A percentile compares a stretch with the other conserved stretches of the same genome.
These are phyloP conservation scores for Beauveria asiatica DNA, from an alignment of 2,329 filamentous ascomycete species.

Conservation along the genomic window DNA sequence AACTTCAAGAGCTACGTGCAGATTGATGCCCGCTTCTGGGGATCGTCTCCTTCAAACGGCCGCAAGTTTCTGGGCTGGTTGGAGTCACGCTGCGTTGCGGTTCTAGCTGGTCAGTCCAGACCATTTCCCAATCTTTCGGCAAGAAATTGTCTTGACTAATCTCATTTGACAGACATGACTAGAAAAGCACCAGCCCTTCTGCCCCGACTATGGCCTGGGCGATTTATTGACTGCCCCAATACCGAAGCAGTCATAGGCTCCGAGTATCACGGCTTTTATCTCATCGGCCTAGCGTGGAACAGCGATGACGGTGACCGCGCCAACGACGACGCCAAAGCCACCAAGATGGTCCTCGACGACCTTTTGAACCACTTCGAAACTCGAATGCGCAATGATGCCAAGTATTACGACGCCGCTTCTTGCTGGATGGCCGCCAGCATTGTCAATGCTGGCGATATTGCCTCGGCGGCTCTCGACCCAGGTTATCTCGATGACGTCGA, in stretches of 20 bases:
- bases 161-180: constrained; percentile 36
- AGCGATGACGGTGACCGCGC: constrained; percentile 17
- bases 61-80: constrained; percentile 53
- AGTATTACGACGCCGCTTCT: constrained; percentile 39
- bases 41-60: constrained; percentile 44
- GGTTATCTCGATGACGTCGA: constrained; percentile 38
- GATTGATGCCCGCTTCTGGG: constrained; percentile 59
- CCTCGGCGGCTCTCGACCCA: constrained; percentile 35
- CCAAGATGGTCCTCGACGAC: constrained; percentile 34
- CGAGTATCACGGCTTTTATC: constrained; percentile 53
- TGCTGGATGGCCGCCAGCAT: constrained; percentile 41
- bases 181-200: constrained; percentile 41
- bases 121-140: neutral
- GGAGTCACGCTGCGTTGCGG: constrained; percentile 48
- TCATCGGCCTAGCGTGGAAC: constrained; percentile 45
- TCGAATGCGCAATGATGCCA: constrained; percentile 35
- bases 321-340: constrained; percentile 33
- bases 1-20: constrained; percentile 48
- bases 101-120: constrained; percentile 45
- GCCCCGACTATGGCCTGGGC: constrained; percentile 54
- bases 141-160: neutral
- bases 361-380: constrained; percentile 40
- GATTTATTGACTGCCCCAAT: constrained; percentile 37
- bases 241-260: constrained; percentile 18
- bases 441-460: constrained; percentile 29